Conservation (phyloP, 768 basidiomycete genomes). For the Tremella mesenterica region DNA sequence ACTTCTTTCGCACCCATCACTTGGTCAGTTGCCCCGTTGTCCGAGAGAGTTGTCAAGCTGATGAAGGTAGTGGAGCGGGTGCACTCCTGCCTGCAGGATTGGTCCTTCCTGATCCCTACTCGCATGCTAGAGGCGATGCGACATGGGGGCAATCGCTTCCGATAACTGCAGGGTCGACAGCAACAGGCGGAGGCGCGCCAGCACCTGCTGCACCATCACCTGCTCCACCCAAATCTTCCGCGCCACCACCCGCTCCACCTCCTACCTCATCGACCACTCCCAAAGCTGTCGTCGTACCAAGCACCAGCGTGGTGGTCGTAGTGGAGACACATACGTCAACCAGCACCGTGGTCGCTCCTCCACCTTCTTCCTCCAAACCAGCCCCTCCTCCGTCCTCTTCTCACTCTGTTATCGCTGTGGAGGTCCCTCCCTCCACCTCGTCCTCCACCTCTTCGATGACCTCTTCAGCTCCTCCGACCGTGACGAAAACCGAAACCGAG, state of each 20-base stretch:
- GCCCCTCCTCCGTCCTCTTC: background rate
- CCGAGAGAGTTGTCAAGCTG: background rate
- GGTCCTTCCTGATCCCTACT: conserved; percentile 12
- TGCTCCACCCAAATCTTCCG: background rate
- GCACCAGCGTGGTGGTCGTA: background rate
- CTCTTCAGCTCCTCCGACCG: background rate
- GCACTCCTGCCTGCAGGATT: conserved; percentile 15
- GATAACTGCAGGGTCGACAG: no score
- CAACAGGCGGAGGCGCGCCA: background rate
- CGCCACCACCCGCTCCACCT: background rate
- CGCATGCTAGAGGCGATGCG: background rate
- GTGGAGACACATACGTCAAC: background rate
- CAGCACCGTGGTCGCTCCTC: background rate
- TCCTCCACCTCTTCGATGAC: conserved; percentile 1
- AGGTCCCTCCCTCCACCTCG: background rate
- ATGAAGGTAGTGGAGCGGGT: conserved; percentile 6
- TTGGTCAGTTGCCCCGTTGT: conserved; percentile 18
- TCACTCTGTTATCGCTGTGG: background rate
- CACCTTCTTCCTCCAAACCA: background rate
- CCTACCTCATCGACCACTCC: background rate
- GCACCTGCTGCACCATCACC: background rate
- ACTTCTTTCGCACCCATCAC: conserved; percentile 5
- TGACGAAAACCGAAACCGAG: no score
- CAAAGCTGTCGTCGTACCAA: background rate
- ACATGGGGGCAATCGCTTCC: conserved; percentile 5